These are phyloP conservation scores for Volvariella volvacea DNA, from an alignment of 1,284 basidiomycete species.

Conservation along the genomic window DNA sequence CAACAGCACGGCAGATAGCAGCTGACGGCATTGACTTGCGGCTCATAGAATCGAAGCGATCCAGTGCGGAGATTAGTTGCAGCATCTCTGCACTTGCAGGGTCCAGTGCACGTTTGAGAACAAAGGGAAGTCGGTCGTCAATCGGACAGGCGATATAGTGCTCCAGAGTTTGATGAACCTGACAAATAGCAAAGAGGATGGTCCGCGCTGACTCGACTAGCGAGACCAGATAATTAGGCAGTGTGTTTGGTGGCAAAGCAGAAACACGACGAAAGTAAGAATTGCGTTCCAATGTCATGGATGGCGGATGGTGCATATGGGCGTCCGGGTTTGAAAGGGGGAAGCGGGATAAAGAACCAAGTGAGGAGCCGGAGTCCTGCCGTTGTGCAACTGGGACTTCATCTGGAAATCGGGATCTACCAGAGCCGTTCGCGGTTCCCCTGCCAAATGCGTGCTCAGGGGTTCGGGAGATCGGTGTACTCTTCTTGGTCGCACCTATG, in stretches of 20 bases:
- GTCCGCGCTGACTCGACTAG: constrained; percentile 88
- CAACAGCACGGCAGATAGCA: constrained; percentile 69
- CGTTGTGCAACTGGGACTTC: constrained; percentile 31
- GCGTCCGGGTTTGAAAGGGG: constrained; percentile 10
- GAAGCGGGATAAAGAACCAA: constrained; percentile 32
- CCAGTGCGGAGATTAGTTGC: constrained; percentile 83
- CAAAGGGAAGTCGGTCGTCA: constrained; percentile 80
- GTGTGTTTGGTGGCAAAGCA: constrained; percentile 65
- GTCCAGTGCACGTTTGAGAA: constrained; percentile 79
- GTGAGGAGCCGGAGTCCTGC: constrained; percentile 39
- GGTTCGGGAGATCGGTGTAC: constrained; percentile 79
- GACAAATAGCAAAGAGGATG: constrained; percentile 88
- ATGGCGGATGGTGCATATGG: constrained; percentile 29
- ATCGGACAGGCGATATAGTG: constrained; percentile 86
- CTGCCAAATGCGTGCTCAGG: constrained; percentile 33
- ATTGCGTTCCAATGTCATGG: constrained; percentile 78
- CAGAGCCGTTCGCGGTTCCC: constrained; percentile 18
- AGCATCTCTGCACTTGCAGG: constrained; percentile 81
- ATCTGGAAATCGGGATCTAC: constrained; percentile 14
- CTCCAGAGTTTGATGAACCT: constrained; percentile 86
- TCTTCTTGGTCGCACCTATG: constrained; percentile 56
- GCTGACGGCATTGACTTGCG: constrained; percentile 66
- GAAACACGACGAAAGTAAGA: constrained; percentile 90
- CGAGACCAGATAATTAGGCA: constrained; percentile 68
- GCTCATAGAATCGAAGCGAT: constrained; percentile 86